Conservation (phyloP, 1,284 basidiomycete genomes). For the Calocybe gambosa region DNA sequence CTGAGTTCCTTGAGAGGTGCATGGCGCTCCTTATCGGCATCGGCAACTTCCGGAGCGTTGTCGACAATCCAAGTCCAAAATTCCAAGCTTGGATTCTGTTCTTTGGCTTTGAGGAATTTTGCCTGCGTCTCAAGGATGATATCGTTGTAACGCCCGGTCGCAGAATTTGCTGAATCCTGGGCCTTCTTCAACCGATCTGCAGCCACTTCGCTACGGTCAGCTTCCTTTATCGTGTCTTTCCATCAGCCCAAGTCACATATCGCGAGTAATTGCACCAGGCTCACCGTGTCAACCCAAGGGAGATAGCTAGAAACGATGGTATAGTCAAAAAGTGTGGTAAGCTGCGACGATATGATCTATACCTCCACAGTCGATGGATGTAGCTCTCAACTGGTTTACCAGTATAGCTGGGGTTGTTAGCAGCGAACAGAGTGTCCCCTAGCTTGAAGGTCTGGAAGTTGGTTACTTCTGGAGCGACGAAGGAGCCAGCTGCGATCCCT, state of each 20-base stretch:
- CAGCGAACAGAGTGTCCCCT: neutral
- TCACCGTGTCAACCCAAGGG: neutral
- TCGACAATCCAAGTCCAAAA: neutral
- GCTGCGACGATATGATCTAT: neutral
- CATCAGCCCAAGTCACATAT: neutral
- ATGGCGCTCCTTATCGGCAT: neutral
- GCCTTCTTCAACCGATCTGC: neutral
- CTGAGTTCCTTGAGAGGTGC: neutral
- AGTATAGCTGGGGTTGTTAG: neutral
- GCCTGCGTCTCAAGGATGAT: neutral
- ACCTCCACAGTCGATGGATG: neutral
- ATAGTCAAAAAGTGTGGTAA: neutral
- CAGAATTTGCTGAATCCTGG: neutral
- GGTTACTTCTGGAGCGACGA: conserved; percentile 1
- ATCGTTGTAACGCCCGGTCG: neutral
- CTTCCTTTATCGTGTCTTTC: neutral
- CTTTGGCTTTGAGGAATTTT: neutral
- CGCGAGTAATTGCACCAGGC: neutral
- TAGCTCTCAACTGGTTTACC: neutral
- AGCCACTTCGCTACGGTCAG: neutral
- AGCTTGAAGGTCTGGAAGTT: conserved; percentile 1
- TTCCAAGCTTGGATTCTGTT: neutral
- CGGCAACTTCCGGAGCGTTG: neutral
- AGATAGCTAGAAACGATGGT: neutral
- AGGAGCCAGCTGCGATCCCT: neutral